Evolutionary conservation across 805 yeast genomes (phyloP), one percentile per base, ranked within the genome.

Genomic region (Allodekkera sacchari): DNA sequence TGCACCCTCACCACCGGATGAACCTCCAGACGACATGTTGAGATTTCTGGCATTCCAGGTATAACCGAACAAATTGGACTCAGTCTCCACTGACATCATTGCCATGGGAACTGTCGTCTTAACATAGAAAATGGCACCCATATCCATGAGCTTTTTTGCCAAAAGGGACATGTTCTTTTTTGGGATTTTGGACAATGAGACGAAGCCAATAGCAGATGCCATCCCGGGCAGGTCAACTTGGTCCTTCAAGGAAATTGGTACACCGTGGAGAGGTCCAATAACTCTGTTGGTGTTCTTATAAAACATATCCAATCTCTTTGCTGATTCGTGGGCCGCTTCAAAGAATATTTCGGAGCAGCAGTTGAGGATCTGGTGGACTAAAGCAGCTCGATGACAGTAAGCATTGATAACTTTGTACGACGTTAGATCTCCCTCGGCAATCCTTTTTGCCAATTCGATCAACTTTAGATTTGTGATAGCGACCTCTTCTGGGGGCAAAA

Each of bases 1-100:
- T 0, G 81, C 68, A 32, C 79, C 78, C 48, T 75, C 83, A 30
- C 83, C 83, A 15, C 78, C 75, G 2, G 80, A 71, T 2, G 77
- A 70, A 10, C 83, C 83, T 33, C 83, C 83, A 2, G 74, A 64
- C 7, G 76, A 63, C 37, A 74, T 57, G 25, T 61, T 53, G 25
- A 72, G 57, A 39, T 75, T 72, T 48, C 56, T 53, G 0, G 78
- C 66, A 43, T 74, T 74, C 37, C 59, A 48, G 3, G 77, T 64
- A 27, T 64, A 53, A 2, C 78, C 79, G 32, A 60, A 63, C 63
- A 14, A 50, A 45, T 64, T 64, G 41, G 71, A 69, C 36, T 55
- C 52, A 10, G 78, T 68, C 44, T 73, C 78, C 39, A 69, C 52
- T 36, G 71, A 77, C 78, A 76, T 73, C 59, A 76, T 59, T 3